A percentile compares a stretch with the other conserved stretches of the same genome.
phyloP scores from a whole-genome alignment of 768 basidiomycete species.

The Hortiboletus flavorubellus region DNA sequence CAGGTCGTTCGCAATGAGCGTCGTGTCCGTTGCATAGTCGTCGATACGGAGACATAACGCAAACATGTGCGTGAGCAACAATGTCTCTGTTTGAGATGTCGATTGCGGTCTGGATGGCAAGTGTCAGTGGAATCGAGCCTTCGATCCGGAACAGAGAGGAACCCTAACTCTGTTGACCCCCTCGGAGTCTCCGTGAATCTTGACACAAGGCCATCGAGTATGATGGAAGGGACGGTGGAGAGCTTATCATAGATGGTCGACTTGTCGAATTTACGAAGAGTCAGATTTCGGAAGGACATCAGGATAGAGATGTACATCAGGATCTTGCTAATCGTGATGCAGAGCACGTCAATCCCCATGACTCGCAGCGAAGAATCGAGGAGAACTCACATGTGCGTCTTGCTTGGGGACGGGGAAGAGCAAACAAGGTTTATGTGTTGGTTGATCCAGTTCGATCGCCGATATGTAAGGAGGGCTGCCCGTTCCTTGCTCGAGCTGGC shows the following conservation, averaged over 20 bases:
- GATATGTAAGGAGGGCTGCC: slow-evolving; percentile 55
- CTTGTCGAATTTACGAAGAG: slow-evolving; percentile 42
- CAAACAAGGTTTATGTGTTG: slow-evolving; percentile 49
- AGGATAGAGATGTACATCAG: slow-evolving; percentile 81
- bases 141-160: not conserved
- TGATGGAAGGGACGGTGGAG: slow-evolving; percentile 51
- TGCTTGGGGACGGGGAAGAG: slow-evolving; percentile 48
- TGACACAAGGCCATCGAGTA: slow-evolving; percentile 71
- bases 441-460: slow-evolving; percentile 67
- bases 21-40: slow-evolving; percentile 68
- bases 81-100: slow-evolving; percentile 69
- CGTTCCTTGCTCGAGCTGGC: slow-evolving; percentile 49
- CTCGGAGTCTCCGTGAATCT: slow-evolving; percentile 78
- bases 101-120: slow-evolving; percentile 37
- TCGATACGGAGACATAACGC: slow-evolving; percentile 79
- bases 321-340: slow-evolving; percentile 52
- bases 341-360: not conserved
- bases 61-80: slow-evolving; percentile 74
- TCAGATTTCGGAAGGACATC: slow-evolving; percentile 59
- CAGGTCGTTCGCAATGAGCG: slow-evolving; percentile 69
- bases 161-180: slow-evolving; percentile 58
- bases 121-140: not conserved
- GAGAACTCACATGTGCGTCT: slow-evolving; percentile 54
- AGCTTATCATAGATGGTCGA: slow-evolving; percentile 56
- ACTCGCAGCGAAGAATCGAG: not conserved